Percentiles rank a stretch among this genome's conserved stretches.
These are phyloP conservation scores for Scenedesmus sp. DNA, from an alignment of 163 green algal genomes.

Conservation along the genomic window DNA sequence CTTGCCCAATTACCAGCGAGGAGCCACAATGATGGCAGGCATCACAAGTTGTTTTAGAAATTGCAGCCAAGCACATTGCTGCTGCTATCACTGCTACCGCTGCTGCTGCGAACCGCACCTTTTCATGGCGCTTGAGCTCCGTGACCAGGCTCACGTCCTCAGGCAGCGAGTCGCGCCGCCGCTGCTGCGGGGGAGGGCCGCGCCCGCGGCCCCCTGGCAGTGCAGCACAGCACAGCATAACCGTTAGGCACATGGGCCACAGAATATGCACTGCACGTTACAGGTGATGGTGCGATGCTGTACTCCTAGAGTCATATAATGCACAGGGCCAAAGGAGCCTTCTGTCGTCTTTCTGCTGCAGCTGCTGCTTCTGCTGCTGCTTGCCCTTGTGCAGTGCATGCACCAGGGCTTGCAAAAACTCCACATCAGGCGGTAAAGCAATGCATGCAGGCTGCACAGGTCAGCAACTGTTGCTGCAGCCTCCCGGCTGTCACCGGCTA, in stretches of 20 bases:
- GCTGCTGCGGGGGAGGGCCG: conserved; percentile 21
- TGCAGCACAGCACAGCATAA: not conserved
- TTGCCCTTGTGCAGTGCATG: not conserved
- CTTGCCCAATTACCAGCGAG: too few relatives aligned
- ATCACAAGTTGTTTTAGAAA: too few relatives aligned
- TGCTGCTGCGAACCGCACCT: conserved; percentile 48
- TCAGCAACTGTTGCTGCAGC: not conserved
- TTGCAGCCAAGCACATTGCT: not conserved
- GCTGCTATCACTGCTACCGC: conserved; percentile 9
- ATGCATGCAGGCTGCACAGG: not conserved
- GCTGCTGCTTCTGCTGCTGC: not conserved
- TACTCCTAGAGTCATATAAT: too few relatives aligned
- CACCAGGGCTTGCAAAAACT: too few relatives aligned
- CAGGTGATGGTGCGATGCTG: too few relatives aligned
- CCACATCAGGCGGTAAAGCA: not conserved
- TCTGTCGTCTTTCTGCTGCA: too few relatives aligned
- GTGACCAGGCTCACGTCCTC: conserved; percentile 72
- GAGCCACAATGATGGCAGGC: too few relatives aligned
- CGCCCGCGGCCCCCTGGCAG: conserved; percentile 2
- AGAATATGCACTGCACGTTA: not conserved
- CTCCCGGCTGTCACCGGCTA: too few relatives aligned
- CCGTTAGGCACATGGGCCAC: not conserved
- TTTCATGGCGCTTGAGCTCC: conserved; percentile 70
- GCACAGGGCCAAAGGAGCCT: too few relatives aligned
- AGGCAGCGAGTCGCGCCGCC: conserved; percentile 51